Evolutionary conservation across 768 basidiomycete species (phyloP).

Genomic region (Tulasnella sp.): DNA sequence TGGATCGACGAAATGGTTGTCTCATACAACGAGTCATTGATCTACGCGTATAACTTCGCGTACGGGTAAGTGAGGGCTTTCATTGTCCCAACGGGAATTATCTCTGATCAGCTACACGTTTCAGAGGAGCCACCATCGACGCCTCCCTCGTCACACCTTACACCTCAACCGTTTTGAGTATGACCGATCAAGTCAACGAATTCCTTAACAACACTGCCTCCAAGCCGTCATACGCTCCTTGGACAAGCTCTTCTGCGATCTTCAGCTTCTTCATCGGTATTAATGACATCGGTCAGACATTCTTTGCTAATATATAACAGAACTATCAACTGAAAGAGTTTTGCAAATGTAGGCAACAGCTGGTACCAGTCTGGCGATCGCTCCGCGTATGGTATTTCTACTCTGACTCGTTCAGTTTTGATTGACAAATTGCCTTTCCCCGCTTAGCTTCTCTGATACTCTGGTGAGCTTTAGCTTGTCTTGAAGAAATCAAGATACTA

Average conservation of each 20-base stretch:
- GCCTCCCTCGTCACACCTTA: slow-evolving; percentile 10
- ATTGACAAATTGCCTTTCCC: too few relatives aligned
- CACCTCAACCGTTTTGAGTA: slow-evolving; percentile 21
- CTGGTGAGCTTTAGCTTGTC: slow-evolving; percentile 19
- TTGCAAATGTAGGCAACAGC: not conserved
- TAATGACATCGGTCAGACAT: slow-evolving; percentile 41
- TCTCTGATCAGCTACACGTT: slow-evolving; percentile 17
- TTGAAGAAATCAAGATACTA: not conserved
- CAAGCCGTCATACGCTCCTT: slow-evolving; percentile 41
- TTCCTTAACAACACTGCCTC: slow-evolving; percentile 39
- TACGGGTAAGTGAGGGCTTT: slow-evolving; percentile 53
- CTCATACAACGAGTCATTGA: slow-evolving; percentile 36
- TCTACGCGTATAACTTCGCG: slow-evolving; percentile 56
- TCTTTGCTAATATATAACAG: not conserved
- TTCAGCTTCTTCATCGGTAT: slow-evolving; percentile 63
- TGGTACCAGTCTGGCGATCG: slow-evolving; percentile 35
- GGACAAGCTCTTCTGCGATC: slow-evolving; percentile 44
- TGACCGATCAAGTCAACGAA: slow-evolving; percentile 51
- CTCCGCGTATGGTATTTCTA: slow-evolving; percentile 30
- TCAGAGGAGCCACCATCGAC: slow-evolving; percentile 9
- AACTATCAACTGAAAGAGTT: not conserved
- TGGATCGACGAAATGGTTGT: slow-evolving; percentile 18
- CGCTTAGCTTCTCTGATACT: not conserved
- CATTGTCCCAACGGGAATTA: slow-evolving; percentile 33
- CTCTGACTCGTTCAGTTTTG: not conserved